Base-by-base conservation (phyloP, 305 asterid genomes). In the Andrographis paniculata region DNA sequence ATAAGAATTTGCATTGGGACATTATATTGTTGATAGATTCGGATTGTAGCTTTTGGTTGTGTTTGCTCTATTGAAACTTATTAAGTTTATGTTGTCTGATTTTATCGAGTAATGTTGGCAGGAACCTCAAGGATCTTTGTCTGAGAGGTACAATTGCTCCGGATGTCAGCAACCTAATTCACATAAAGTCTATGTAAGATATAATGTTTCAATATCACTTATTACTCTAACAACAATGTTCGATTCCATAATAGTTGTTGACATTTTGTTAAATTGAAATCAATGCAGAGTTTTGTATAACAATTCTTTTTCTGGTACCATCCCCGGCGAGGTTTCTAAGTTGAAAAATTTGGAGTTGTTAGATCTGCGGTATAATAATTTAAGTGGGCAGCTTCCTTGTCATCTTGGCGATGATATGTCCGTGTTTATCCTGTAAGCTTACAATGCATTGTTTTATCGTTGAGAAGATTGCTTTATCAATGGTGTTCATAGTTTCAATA, bases 91-190 rank as follows among this genome's bases (percentile, higher is more conserved):
- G n/a, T 40, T 22, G 13, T 33, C 38, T 33, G 14, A 33, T 1
- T 2, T 33, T 33, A 2, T 33, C 12, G 12, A 13, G 2, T n/a
- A 13, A 33, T 46, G 14, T 58, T 28, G 55, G 60, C 88, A 85
- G 98, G 75, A 71, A 76, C 58, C 80, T 89, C 62, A 80, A 65
- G 62, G 82, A 88, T 79, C 84, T 77, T 0, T 64, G 84, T 67
- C 73, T 88, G 40, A 49, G 57, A 58, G 97, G 95, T 41, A 74
- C 85, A 56, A 69, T 88, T 52, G 68, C 83, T 67, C 76, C 95
- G 54, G 93, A 79, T 53, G 63, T 84, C 14, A 77, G 69, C 49
- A 60, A 54, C 52, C 77, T 89, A 44, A 48, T 62, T 75, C 91
- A 75, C 68, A 27, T 84, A 56, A 78, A 78, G 58, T 75, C 76